A percentile compares a stretch with the other conserved stretches of the same genome.
These are phyloP conservation scores for Bolboschoenoplectus hybrid DNA, from an alignment of 202 grass and related monocot genomes.

Conservation along the genomic window DNA sequence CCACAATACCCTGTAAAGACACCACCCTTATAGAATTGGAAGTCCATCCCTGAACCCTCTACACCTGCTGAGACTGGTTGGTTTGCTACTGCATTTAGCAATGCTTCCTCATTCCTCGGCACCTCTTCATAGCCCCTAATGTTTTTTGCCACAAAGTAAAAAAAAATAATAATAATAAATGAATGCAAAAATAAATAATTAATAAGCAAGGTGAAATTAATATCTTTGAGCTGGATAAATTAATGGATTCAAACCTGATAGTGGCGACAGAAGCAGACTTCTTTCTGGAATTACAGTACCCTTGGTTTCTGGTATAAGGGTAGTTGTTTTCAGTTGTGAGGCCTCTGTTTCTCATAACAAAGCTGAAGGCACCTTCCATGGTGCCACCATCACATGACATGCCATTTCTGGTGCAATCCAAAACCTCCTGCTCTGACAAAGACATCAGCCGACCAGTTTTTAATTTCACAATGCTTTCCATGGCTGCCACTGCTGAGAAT, in stretches of 20 bases:
- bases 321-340: slow-evolving; percentile 44
- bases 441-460: slow-evolving; percentile 46
- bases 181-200: not conserved
- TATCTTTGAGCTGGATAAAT: not conserved
- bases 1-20: slow-evolving; percentile 52
- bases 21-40: slow-evolving; percentile 47
- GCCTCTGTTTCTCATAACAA: slow-evolving; percentile 46
- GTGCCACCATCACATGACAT: slow-evolving; percentile 48
- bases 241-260: slow-evolving; percentile 13
- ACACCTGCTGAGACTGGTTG: slow-evolving; percentile 48
- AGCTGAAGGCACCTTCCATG: slow-evolving; percentile 43
- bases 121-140: slow-evolving; percentile 25
- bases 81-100: slow-evolving; percentile 42
- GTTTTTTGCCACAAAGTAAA: not conserved
- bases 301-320: slow-evolving; percentile 43
- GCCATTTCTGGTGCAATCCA: slow-evolving; percentile 45
- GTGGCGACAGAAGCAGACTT: slow-evolving; percentile 28
- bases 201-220: not conserved
- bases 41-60: slow-evolving; percentile 45
- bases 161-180: slow-evolving; percentile 14
- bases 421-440: slow-evolving; percentile 56
- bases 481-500: slow-evolving; percentile 50
- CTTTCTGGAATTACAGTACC: slow-evolving; percentile 33
- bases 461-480: slow-evolving; percentile 44
- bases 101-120: slow-evolving; percentile 36